Base-by-base conservation (phyloP, 1,284 basidiomycete genomes). In the Erythrobasidium hasegawianum region DNA sequence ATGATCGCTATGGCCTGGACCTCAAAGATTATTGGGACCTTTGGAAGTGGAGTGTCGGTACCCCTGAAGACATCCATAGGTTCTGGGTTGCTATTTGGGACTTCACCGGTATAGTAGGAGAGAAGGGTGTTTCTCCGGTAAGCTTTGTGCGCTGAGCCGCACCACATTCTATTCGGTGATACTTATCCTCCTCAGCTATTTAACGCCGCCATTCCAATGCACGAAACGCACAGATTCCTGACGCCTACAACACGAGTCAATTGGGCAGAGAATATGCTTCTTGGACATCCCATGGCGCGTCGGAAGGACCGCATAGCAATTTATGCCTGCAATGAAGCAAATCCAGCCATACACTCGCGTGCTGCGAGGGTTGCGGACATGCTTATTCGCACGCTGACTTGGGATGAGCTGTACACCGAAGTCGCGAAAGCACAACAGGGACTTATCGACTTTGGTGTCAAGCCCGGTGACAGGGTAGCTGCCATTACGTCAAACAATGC, bases 261-360 rank as follows among this genome's bases (percentile, higher is more conserved):
- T 76, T 91, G 88, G 85, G 88, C 90, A 43, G 89, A 94, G 79
- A 93, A 93, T 76, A 85, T 90, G 81, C 80, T 93, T 27, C 80
- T 74, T 1, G 54, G 68, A 8, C 64, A 67, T 27, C 29, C 22
- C 4, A 20, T 52, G 27, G 29, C 55, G 18, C 83, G 83, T 60
- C 82, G 81, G 22, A 76, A 79, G 7, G 79, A 82, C 60, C 85
- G 85, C 73, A 75, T 83, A 16, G 90, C 89, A 1, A 80, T 92
- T 68, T 83, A 91, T 59, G 26, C 64, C n/a, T 53, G 59, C 13
- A 59, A 26, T 24, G 64, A 67, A 55, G 38, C 43, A 40, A 18
- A 14, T 14, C n/a, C n/a, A 20, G 33, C 20, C 11, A 22, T 33
- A 7, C 16, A 33, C 5, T 22, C 24, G 26, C 27, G 38, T 13